A percentile compares a stretch with the other conserved stretches of the same genome.
These are phyloP conservation scores for Tuber magnatum DNA, from an alignment of 495 filamentous ascomycete genomes.

Conservation along the genomic window DNA sequence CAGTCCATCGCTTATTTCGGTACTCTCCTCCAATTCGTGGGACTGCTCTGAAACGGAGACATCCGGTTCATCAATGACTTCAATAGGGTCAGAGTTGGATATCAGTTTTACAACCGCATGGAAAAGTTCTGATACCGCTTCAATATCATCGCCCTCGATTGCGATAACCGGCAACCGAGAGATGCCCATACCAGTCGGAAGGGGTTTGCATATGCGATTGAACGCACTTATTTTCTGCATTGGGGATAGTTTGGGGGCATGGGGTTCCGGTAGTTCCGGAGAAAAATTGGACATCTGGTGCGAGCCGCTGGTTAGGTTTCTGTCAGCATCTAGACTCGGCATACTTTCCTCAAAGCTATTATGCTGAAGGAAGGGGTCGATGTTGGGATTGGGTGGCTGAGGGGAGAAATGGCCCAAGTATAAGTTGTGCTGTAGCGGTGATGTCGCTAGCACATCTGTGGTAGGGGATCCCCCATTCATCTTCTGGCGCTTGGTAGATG, in stretches of 20 bases:
- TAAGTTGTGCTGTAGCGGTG: slow-evolving; percentile 21
- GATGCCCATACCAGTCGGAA: slow-evolving; percentile 23
- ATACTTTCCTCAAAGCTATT: slow-evolving; percentile 35
- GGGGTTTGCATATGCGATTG: slow-evolving; percentile 36
- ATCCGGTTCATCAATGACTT: slow-evolving; percentile 34
- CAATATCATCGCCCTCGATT: slow-evolving; percentile 57
- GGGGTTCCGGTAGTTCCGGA: slow-evolving; percentile 18
- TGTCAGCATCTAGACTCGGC: slow-evolving; percentile 22
- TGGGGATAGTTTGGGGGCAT: slow-evolving; percentile 20
- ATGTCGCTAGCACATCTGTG: slow-evolving; percentile 10
- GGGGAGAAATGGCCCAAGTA: slow-evolving; percentile 29
- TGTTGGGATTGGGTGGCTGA: slow-evolving; percentile 29
- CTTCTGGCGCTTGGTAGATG: slow-evolving; percentile 32
- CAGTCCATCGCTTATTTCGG: slow-evolving; percentile 14
- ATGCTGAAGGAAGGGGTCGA: slow-evolving; percentile 39
- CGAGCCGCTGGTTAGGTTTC: slow-evolving; percentile 14
- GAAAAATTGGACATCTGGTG: slow-evolving; percentile 23
- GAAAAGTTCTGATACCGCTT: slow-evolving; percentile 30
- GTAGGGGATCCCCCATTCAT: slow-evolving; percentile 28
- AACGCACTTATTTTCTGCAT: slow-evolving; percentile 39
- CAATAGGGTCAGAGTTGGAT: slow-evolving; percentile 28
- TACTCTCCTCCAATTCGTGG: not conserved
- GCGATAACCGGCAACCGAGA: slow-evolving; percentile 70
- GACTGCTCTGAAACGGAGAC: not conserved
- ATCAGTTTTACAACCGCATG: slow-evolving; percentile 26